Base-by-base conservation (phyloP, 495 filamentous ascomycete species). In the Penicillium lividum region DNA sequence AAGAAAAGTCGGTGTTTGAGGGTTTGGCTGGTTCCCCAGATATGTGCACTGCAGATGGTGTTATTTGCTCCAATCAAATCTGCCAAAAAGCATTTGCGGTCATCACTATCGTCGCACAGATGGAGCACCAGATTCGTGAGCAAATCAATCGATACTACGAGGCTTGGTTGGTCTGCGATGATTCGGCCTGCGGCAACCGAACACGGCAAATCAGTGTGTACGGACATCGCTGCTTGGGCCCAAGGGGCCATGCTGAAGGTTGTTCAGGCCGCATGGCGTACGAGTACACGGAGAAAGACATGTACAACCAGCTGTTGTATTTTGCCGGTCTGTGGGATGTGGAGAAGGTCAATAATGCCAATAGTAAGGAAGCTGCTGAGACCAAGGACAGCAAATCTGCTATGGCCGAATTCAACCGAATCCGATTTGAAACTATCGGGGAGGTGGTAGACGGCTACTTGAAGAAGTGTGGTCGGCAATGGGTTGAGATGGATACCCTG, bases 261-360 rank as follows among this genome's bases (percentile, higher is more conserved):
- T 98, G 95, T 71, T 73, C 82, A n/a, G 95, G 95, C 4, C 79
- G 85, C 13, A 98, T 98, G 94, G 73, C 80, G 28, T 98, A 90
- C 63, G 93, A 95, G 78, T 88, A 87, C 62, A 79, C 80, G n/a
- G 93, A 96, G 80, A 89, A 91, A 72, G 88, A 84, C 65, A 78
- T 98, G 58, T 98, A 97, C 74, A 97, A 94, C 73, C 94, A 98
- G 77, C 79, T 98, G 40, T 70, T 97, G 40, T 98, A 96, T 78
- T 92, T 93, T 68, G 80, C 86, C 28, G 79, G 83, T 27, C 73
- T 97, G 59, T 98, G 89, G 80, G 92, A 98, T 73, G 91, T 95
- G 29, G 91, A 97, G 27, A 91, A 89, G 77, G 89, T 88, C 38
- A 84, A 83, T 64, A 67, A 64, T 28, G 79, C 80, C 44, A 78